A percentile compares a stretch with the other conserved stretches of the same genome.
Conservation (phyloP, 495 filamentous ascomycete genomes). For the Penicillium canariense region DNA sequence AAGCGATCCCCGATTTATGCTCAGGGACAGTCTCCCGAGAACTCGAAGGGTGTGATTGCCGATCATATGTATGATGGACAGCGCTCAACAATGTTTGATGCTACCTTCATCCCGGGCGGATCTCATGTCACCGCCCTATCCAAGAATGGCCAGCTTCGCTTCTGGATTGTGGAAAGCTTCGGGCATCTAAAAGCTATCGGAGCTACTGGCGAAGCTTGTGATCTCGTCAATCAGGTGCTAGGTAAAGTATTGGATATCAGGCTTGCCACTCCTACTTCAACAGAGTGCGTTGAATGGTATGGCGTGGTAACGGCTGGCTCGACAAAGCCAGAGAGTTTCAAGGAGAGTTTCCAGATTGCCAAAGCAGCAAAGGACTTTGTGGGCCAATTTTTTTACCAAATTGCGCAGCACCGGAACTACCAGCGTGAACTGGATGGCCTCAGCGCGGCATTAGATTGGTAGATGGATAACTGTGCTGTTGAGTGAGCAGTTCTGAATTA, state of each 20-base stretch:
- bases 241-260: constrained; percentile 47
- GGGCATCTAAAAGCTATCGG: constrained; percentile 77
- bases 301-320: constrained; percentile 38
- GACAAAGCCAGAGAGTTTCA: constrained; percentile 43
- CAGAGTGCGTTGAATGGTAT: constrained; percentile 57
- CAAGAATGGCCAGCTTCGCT: constrained; percentile 72
- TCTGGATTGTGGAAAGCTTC: constrained; percentile 84
- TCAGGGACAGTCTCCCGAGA: too few relatives aligned
- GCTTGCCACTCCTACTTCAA: too few relatives aligned
- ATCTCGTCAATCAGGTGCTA: constrained; percentile 62
- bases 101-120: constrained; percentile 76
- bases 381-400: constrained; percentile 63
- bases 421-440: constrained; percentile 70
- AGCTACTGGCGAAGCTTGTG: constrained; percentile 66
- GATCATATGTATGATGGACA: too few relatives aligned
- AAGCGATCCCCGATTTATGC: constrained; percentile 71
- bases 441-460: too few relatives aligned
- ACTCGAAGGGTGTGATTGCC: too few relatives aligned
- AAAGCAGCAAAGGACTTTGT: constrained; percentile 61
- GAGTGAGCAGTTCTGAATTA: too few relatives aligned
- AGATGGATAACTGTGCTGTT: too few relatives aligned
- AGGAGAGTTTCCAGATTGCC: too few relatives aligned
- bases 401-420: constrained; percentile 69
- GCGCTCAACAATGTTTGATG: constrained; percentile 85
- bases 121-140: constrained; percentile 46